These are phyloP conservation scores for Chenopodium album DNA, from an alignment of 148 eudicot genomes.

Conservation along the genomic window DNA sequence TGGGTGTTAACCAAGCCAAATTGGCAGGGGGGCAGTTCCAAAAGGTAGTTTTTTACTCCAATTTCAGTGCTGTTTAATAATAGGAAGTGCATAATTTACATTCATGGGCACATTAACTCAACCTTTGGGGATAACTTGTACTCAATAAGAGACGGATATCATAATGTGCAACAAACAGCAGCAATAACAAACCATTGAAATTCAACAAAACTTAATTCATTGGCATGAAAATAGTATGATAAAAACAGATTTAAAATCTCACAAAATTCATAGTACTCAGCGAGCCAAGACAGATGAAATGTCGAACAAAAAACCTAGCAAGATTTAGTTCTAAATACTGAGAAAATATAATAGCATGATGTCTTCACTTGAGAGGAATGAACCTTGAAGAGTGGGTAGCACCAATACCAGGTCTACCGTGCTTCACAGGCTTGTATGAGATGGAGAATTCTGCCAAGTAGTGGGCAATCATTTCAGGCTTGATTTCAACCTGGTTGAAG, in stretches of 20 bases:
- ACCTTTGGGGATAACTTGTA: too few species aligned
- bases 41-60: too few species aligned
- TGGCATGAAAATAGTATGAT: background rate
- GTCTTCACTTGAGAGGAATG: constrained; percentile 63
- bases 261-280: background rate
- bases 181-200: background rate
- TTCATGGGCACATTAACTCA: too few species aligned
- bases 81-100: too few species aligned
- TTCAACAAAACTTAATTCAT: constrained; percentile 9
- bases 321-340: background rate
- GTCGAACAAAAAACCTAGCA: background rate
- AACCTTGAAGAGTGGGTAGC: constrained; percentile 90
- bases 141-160: too few species aligned
- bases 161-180: background rate
- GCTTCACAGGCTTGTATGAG: constrained; percentile 80
- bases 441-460: constrained; percentile 78
- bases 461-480: constrained; percentile 84
- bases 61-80: too few species aligned
- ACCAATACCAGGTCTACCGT: constrained; percentile 88
- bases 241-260: background rate
- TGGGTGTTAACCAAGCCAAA: too few species aligned
- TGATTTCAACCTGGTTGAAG: constrained; percentile 67
- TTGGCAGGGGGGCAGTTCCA: too few species aligned
- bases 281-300: background rate
- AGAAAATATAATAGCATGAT: background rate